Conservation (phyloP, 371 early-diverging fungal genomes). For the Fennellomyces sp. region DNA sequence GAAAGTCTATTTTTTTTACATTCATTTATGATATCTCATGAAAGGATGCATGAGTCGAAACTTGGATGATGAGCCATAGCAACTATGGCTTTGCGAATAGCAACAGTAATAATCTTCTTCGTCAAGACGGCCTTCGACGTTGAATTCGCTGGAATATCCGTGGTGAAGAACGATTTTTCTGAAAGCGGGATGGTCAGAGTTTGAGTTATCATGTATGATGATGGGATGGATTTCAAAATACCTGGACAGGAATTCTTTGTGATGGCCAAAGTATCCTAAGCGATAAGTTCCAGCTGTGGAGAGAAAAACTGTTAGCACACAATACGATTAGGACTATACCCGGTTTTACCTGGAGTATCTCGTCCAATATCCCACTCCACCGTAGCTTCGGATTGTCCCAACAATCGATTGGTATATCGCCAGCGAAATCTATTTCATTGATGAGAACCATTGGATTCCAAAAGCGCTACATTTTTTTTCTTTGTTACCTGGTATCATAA, state of each 20-base stretch:
- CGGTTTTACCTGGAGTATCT: constrained; percentile 15
- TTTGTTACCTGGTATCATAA: constrained; percentile 43
- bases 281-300: constrained; percentile 18
- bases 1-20: neutral
- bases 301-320: neutral
- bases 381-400: constrained; percentile 41
- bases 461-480: neutral
- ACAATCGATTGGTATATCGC: constrained; percentile 28
- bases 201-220: neutral
- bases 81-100: neutral
- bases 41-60: constrained; percentile 4
- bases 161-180: constrained; percentile 15
- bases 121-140: neutral
- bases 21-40: neutral
- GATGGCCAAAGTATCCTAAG: constrained; percentile 25
- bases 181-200: neutral
- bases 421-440: constrained; percentile 41
- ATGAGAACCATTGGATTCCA: neutral
- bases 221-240: neutral
- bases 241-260: constrained; percentile 18
- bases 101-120: neutral
- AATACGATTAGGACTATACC: neutral
- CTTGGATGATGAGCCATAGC: neutral
- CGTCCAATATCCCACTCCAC: constrained; percentile 42
- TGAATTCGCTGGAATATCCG: constrained; percentile 22